A percentile compares a stretch with the other conserved stretches of the same genome.
These are phyloP conservation scores for Starmera pachycereana DNA, from an alignment of 805 yeast species.

Conservation along the genomic window DNA sequence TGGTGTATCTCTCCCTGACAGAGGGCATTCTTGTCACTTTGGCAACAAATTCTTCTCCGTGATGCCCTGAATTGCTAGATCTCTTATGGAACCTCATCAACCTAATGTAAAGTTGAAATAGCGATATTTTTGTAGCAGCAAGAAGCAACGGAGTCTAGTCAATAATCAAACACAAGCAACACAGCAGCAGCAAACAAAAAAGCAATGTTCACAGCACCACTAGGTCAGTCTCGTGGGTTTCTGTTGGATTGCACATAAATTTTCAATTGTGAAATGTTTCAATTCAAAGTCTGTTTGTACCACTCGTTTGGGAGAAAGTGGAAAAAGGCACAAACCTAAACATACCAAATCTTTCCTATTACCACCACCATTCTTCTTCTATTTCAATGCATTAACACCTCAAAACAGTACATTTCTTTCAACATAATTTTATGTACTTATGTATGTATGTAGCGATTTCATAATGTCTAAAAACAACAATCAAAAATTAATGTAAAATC, in stretches of 20 bases:
- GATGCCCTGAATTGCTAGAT: background rate
- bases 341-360: too few species aligned
- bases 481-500: background rate
- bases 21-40: constrained; percentile 6
- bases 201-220: background rate
- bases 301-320: too few species aligned
- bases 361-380: too few species aligned
- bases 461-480: background rate
- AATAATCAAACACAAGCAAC: background rate
- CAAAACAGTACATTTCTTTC: too few species aligned
- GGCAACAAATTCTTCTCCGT: constrained; percentile 3
- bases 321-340: too few species aligned
- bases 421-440: background rate
- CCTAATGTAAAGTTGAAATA: background rate
- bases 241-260: too few species aligned
- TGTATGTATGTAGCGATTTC: too few species aligned
- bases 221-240: too few species aligned
- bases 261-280: background rate
- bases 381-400: too few species aligned
- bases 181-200: background rate
- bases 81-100: background rate
- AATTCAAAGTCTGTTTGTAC: too few species aligned
- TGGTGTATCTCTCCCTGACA: background rate
- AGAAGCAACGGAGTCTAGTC: background rate
- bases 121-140: background rate